Evolutionary conservation across 1,284 basidiomycete species (phyloP), one percentile per base, ranked within the genome.

Genomic region (Cryptococcus sp.): DNA sequence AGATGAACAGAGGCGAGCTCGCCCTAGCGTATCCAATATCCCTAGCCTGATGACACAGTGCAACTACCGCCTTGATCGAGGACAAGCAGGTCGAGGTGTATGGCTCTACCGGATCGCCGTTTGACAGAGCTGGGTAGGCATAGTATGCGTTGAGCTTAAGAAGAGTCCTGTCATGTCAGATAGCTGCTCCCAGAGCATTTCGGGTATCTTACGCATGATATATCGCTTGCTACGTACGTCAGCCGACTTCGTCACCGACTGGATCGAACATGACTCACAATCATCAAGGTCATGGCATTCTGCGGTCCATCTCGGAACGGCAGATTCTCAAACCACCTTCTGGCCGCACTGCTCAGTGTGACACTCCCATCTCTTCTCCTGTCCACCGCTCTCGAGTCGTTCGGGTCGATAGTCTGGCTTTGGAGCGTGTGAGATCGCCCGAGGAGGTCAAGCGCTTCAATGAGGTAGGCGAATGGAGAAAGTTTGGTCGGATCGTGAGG

Each of bases 91-190:
- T 65, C 4, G 62, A 54, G 0, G 62, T 60, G 46, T 62, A 69
- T 16, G 72, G 71, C 53, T 73, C 68, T 39, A 68, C 52, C 7
- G 66, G 60, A 14, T 62, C 64, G 25, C 66, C 62, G 43, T 65
- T 66, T 4, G 65, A 63, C 5, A 68, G 43, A n/a, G 71, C 67
- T 0, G 72, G 71, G 46, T 59, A 73, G 11, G 70, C 71, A 49
- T 72, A 66, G 51, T 68, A 69, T 6, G 69, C 70, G 46, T 72
- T 71, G 16, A 74, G 57, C 51, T 73, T 73, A 31, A 74, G 61
- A 2, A 74, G 50, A 0, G 70, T 73, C 0, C 62, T 65, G 50
- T n/a, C 5, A 41, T 23, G 34, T 45, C n/a, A 47, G 37, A 18
- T 16, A 14, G n/a, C 18, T 18, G 26, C 28, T 16, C n/a, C 22